Base-by-base conservation (phyloP, 352 stramenopile genomes). In the Saprolegnia diclina region DNA sequence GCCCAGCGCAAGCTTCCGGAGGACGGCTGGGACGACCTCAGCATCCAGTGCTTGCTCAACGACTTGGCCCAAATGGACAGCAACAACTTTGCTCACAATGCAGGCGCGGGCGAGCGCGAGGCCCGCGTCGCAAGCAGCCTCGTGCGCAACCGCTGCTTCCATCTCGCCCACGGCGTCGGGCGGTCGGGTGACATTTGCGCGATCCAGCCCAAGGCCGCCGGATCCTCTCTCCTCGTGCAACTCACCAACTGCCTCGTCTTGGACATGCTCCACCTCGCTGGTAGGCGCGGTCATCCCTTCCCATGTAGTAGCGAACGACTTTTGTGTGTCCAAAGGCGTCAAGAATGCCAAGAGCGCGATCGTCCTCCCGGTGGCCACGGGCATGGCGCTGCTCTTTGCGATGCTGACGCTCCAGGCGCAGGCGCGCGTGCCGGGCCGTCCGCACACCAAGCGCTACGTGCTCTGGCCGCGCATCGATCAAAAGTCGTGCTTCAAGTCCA, bases 401-500 rank as follows among this genome's bases (percentile, higher is more conserved):
- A 69, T 99, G 55, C 82, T 94, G 38, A 80, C 90, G 45, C 74
- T 99, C n/a, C 63, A 71, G 3, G 37, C 52, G 18, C 11, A 56
- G 19, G 56, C 61, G 10, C 52, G 42, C 18, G 40, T 19, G 6
- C 21, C 67, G 4, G 56, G 63, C 24, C 85, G 82, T 13, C 74
- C 83, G 13, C 16, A 71, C 14, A 76, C 80, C 48, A 86, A 76
- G 44, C 63, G 63, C 24, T 92, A 90, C 75, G 90, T 98, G 42
- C 75, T 98, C 45, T 98, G 90, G 89, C 86, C 90, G 44, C 85
- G 97, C 18, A 99, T 99, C 75, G 97, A 99, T 84, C 97, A 99
- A 79, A 99, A 99, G 77, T 98, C 92, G 56, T 99, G 97, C 77
- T 97, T 98, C 79, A 99, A 99, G 77, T 88, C 93, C 13, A 98